A percentile compares a stretch with the other conserved stretches of the same genome.
These are phyloP conservation scores for Monotropa hypopitys DNA, from an alignment of 179 eudicot genomes.

Conservation along the genomic window DNA sequence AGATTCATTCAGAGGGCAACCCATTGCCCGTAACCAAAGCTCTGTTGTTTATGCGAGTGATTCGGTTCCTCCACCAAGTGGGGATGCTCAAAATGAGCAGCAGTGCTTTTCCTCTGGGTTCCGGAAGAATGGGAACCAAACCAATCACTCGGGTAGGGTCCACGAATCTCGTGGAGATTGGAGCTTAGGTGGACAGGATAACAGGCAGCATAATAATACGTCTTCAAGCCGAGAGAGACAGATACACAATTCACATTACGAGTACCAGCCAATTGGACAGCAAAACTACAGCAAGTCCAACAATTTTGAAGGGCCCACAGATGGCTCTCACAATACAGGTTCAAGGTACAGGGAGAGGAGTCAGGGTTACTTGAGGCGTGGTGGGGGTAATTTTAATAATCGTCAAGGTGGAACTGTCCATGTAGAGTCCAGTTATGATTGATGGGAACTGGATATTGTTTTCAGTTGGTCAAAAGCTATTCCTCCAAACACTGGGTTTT, in stretches of 20 bases:
- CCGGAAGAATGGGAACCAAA: conserved; percentile 32
- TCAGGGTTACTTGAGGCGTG: conserved; percentile 46
- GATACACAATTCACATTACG: conserved; percentile 52
- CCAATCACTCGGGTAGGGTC: conserved; percentile 32
- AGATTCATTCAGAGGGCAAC: conserved; percentile 25
- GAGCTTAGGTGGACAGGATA: conserved; percentile 32
- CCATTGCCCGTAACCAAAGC: conserved; percentile 28
- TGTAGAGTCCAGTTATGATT: conserved; percentile 20
- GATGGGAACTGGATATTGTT: conserved; percentile 10
- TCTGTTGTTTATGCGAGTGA: conserved; percentile 20
- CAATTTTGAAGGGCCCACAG: conserved; percentile 31
- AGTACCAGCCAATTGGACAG: conserved; percentile 74
- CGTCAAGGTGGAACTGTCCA: conserved; percentile 33
- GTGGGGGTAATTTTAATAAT: conserved; percentile 49
- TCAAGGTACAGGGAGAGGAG: conserved; percentile 50
- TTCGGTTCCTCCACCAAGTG: conserved; percentile 13
- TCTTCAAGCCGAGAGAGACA: conserved; percentile 45
- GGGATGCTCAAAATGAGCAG: conserved; percentile 25
- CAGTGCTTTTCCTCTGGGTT: conserved; percentile 38
- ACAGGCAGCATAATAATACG: conserved; percentile 28
- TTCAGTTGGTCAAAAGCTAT: not conserved
- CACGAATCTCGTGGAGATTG: conserved; percentile 52
- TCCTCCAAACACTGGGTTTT: conserved; percentile 1
- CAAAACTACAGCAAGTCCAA: conserved; percentile 28
- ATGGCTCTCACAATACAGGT: conserved; percentile 25